These are phyloP conservation scores for Pleurotus tuber-regium DNA, from an alignment of 768 basidiomycete genomes.

Conservation along the genomic window DNA sequence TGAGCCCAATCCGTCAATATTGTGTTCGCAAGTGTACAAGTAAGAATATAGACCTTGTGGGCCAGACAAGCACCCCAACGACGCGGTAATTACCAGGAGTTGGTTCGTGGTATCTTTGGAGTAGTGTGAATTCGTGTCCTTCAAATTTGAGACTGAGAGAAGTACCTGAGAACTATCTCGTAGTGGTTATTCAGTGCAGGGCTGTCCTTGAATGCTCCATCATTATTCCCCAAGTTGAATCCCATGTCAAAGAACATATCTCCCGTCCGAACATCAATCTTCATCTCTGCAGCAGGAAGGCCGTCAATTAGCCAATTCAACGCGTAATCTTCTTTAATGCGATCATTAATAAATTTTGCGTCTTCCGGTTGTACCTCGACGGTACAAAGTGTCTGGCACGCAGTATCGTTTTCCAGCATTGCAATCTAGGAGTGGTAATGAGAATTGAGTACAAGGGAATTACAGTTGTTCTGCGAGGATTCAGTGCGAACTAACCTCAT, in stretches of 20 bases:
- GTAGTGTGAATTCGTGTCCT: constrained; percentile 8
- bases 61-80: constrained; percentile 91
- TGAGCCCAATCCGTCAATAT: constrained; percentile 21
- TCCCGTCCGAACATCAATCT: constrained; percentile 71
- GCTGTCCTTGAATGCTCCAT: constrained; percentile 48
- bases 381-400: constrained; percentile 76
- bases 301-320: constrained; percentile 96
- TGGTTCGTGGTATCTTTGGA: constrained; percentile 73
- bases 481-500: constrained; percentile 65
- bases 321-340: constrained; percentile 89
- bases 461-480: too few relatives aligned
- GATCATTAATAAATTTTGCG: constrained; percentile 86
- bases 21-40: neutral
- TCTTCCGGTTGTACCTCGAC: constrained; percentile 62
- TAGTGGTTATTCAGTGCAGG: constrained; percentile 93
- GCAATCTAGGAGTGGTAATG: constrained; percentile 50
- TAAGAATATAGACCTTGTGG: constrained; percentile 34
- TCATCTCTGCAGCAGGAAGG: constrained; percentile 92
- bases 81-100: constrained; percentile 73
- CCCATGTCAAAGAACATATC: constrained; percentile 92
- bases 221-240: constrained; percentile 86
- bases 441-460: constrained; percentile 10
- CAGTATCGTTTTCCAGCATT: constrained; percentile 74
- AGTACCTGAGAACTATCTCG: constrained; percentile 75
- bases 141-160: neutral